A percentile compares a stretch with the other conserved stretches of the same genome.
Evolutionary conservation across 768 basidiomycete genomes (phyloP).

Genomic region (Trametes cinnabarina): DNA sequence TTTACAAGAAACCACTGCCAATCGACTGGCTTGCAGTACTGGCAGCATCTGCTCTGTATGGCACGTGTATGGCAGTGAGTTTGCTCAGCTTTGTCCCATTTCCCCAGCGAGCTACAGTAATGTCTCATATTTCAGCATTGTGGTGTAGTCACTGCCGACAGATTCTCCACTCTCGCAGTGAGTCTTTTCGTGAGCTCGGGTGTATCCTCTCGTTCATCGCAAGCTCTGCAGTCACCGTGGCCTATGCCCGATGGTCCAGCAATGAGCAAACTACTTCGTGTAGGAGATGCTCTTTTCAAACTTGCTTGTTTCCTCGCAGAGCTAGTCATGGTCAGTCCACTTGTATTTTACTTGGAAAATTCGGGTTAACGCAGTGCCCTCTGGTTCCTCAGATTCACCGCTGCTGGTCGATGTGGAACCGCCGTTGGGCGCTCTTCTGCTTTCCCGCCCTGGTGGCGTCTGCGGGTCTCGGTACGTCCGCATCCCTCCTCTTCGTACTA

Average conservation of each 20-base stretch:
- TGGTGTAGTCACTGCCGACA: constrained; percentile 9
- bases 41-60: not conserved
- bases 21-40: constrained; percentile 1
- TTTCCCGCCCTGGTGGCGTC: constrained; percentile 2
- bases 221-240: not conserved
- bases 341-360: too few relatives aligned
- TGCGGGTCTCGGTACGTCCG: constrained; percentile 9
- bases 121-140: constrained; percentile 6
- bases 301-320: constrained; percentile 4
- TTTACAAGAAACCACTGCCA: constrained; percentile 10
- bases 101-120: too few relatives aligned
- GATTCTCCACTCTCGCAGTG: constrained; percentile 6
- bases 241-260: constrained; percentile 3
- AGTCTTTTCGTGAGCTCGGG: not conserved
- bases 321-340: constrained; percentile 12
- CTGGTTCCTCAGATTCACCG: constrained; percentile 14
- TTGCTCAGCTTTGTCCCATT: not conserved
- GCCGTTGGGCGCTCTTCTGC: not conserved
- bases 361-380: too few relatives aligned
- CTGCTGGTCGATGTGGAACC: constrained; percentile 18
- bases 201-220: not conserved
- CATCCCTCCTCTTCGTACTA: not conserved
- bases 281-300: constrained; percentile 5
- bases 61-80: constrained; percentile 9
- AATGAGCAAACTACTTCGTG: constrained; percentile 12